Evolutionary conservation across 2,329 filamentous ascomycete genomes (phyloP).

Genomic region (Trichoderma sp.): DNA sequence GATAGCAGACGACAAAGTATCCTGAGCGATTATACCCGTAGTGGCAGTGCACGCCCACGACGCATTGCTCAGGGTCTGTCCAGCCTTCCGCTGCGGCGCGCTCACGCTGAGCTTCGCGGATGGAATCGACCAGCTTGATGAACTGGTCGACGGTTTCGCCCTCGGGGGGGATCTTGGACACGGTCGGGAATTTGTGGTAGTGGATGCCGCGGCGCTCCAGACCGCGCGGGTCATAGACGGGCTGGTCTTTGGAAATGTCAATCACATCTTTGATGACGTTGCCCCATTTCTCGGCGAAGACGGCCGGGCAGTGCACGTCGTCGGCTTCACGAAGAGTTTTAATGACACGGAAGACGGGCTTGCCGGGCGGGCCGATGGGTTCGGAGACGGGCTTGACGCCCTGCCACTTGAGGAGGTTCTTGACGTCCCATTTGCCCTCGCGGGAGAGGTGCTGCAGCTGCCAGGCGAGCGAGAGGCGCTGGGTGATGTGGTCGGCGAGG

Average conservation of each 20-base stretch:
- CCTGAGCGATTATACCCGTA: conserved; percentile 96
- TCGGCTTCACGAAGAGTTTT: conserved; percentile 93
- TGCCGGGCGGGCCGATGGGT: conserved; percentile 62
- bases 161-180: conserved; percentile 84
- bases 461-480: conserved; percentile 82
- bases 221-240: conserved; percentile 80
- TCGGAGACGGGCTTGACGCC: conserved; percentile 76
- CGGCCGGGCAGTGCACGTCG: conserved; percentile 73
- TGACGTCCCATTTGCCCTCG: conserved; percentile 96
- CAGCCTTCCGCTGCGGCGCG: conserved; percentile 45
- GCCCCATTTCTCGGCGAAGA: conserved; percentile 71
- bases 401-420: conserved; percentile 92
- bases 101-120: conserved; percentile 58
- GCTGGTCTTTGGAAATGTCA: conserved; percentile 88
- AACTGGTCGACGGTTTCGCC: conserved; percentile 58
- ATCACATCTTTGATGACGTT: conserved; percentile 73
- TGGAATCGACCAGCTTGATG: conserved; percentile 59
- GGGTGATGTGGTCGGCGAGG: conserved; percentile 72
- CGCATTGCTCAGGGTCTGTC: conserved; percentile 44
- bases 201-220: conserved; percentile 68
- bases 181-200: conserved; percentile 87
- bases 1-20: conserved; percentile 85
- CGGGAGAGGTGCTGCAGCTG: conserved; percentile 87
- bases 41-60: conserved; percentile 89
- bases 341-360: conserved; percentile 79